These are phyloP conservation scores for Euryodendron excelsum DNA, from an alignment of 148 eudicot genomes.

Conservation along the genomic window DNA sequence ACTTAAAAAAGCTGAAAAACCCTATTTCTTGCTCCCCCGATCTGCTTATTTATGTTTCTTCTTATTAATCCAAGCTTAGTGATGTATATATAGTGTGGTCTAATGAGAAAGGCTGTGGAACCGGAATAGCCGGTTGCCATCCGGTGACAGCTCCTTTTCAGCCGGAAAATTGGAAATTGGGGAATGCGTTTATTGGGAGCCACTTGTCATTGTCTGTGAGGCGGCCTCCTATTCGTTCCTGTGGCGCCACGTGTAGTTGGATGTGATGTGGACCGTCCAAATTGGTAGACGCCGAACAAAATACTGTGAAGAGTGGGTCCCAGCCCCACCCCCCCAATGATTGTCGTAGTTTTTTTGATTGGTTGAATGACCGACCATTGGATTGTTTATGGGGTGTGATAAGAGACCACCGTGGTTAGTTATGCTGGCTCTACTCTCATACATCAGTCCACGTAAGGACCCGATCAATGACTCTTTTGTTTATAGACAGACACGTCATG, in stretches of 20 bases:
- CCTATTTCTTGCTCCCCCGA: no score
- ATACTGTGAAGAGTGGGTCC: no score
- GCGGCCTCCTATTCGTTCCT: conserved; percentile 30
- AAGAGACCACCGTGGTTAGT: no score
- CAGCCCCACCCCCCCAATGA: no score
- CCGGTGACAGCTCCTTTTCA: neutral
- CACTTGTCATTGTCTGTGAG: no score
- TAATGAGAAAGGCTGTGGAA: neutral
- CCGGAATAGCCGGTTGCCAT: neutral
- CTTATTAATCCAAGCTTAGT: neutral
- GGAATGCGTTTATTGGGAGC: neutral
- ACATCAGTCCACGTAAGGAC: no score
- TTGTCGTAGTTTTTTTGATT: no score
- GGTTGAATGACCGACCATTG: conserved; percentile 31
- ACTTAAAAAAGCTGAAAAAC: neutral
- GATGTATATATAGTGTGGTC: conserved; percentile 18
- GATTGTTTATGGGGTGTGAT: no score
- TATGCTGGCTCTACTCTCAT: no score
- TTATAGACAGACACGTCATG: no score
- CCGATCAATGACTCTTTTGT: no score
- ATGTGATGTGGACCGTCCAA: neutral
- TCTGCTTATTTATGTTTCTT: conserved; percentile 6
- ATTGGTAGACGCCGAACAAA: neutral
- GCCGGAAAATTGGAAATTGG: neutral
- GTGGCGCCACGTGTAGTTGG: conserved; percentile 25